Conservation (phyloP, 371 early-diverging fungal genomes). For the Sporodiniella umbellata region DNA sequence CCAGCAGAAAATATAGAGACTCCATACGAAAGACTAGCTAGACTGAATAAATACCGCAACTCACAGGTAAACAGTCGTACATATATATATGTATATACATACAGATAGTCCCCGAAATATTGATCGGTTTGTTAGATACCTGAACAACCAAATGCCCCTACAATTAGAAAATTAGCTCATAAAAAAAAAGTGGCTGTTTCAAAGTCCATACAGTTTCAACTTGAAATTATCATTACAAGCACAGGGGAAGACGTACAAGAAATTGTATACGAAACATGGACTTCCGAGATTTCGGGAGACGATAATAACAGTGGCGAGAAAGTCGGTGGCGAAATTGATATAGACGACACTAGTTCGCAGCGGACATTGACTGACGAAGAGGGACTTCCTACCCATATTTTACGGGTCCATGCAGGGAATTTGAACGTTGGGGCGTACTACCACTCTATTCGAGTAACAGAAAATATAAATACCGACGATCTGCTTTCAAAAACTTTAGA, state of each 20-base stretch:
- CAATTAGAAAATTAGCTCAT: not conserved
- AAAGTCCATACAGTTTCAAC: slow-evolving; percentile 14
- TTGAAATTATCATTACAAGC: slow-evolving; percentile 17
- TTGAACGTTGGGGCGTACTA: slow-evolving; percentile 49
- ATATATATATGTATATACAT: not conserved
- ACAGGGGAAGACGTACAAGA: slow-evolving; percentile 23
- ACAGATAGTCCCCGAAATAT: not conserved
- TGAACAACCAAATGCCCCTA: no score
- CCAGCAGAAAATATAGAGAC: slow-evolving; percentile 94
- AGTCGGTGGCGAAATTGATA: not conserved
- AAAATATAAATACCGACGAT: slow-evolving; percentile 40
- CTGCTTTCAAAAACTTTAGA: slow-evolving; percentile 39
- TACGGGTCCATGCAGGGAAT: slow-evolving; percentile 50
- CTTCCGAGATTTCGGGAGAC: slow-evolving; percentile 18
- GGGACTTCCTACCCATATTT: slow-evolving; percentile 4
- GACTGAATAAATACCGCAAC: slow-evolving; percentile 85
- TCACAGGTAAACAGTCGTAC: slow-evolving; percentile 31
- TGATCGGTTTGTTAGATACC: not conserved
- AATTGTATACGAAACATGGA: slow-evolving; percentile 21
- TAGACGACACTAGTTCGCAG: not conserved
- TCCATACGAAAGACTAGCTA: slow-evolving; percentile 82
- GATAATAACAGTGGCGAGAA: slow-evolving; percentile 4
- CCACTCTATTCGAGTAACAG: slow-evolving; percentile 49
- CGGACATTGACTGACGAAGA: not conserved
- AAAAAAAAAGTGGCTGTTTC: slow-evolving; percentile 14